Evolutionary conservation across 306 rosid species (phyloP).

Genomic region (Vigna reflexopilosa): DNA sequence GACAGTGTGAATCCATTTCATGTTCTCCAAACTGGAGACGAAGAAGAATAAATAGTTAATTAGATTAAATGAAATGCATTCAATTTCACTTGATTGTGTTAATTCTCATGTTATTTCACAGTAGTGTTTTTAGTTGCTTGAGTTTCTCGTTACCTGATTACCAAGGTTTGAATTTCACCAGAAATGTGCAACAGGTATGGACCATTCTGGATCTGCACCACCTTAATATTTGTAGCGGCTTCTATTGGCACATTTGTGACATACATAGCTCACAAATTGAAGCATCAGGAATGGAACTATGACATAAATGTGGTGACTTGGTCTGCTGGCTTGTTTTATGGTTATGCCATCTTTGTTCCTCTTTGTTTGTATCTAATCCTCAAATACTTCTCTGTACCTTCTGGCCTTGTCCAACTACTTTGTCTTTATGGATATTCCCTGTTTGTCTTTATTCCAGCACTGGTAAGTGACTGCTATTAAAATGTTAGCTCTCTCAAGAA

Average conservation of each 20-base stretch:
- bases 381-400: conserved; percentile 86
- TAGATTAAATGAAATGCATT: neutral
- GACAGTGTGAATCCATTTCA: neutral
- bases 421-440: conserved; percentile 91
- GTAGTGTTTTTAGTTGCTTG: neutral
- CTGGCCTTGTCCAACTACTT: conserved; percentile 80
- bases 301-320: conserved; percentile 86
- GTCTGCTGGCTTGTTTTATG: conserved; percentile 90
- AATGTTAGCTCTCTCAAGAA: neutral
- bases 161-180: neutral
- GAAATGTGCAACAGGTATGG: conserved; percentile 66
- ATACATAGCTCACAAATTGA: conserved; percentile 72
- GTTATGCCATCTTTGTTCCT: conserved; percentile 79
- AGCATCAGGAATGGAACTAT: conserved; percentile 70
- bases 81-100: neutral
- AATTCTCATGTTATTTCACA: neutral
- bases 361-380: conserved; percentile 67
- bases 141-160: too few relatives aligned
- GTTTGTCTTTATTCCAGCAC: conserved; percentile 79
- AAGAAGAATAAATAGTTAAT: neutral
- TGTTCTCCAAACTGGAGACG: neutral
- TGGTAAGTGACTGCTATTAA: conserved; percentile 59
- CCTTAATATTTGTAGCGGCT: conserved; percentile 87
- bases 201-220: conserved; percentile 92
- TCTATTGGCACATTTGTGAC: conserved; percentile 86